Evolutionary conservation across 2,329 filamentous ascomycete species (phyloP), one percentile per base, ranked within the genome.

Genomic region (Pestalotiopsis sp.): DNA sequence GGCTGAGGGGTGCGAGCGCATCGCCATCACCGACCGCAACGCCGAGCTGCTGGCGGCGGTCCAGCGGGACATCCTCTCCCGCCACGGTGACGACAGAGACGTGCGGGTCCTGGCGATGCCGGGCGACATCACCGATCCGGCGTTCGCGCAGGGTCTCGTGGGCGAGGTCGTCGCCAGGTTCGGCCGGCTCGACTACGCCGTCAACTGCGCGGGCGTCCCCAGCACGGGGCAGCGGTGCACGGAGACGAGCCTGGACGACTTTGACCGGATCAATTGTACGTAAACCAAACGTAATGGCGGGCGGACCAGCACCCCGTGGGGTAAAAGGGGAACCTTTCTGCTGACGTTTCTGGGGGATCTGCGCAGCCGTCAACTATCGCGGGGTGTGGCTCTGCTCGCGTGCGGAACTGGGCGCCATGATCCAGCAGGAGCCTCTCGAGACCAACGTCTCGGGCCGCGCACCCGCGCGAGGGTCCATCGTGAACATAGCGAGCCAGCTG

Each of bases 21-120:
- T 89, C n/a, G 85, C 84, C 59, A 85, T 90, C 65, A 88, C 86
- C 13, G 87, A 89, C 71, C 77, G 87, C 68, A 82, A 85, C 69
- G 73, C 72, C 2, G 72, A 72, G 1, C 79, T 84, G 0, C 76
- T 86, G 5, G 72, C 80, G 3, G 72, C 78, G 25, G 81, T 81
- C 2, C 73, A 76, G 27, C 72, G 78, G 20, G 74, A 78, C 4
- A 70, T 84, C 56, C 67, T 76, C 1, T 64, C 71, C 13, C 74
- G 78, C 65, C 74, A 80, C 65, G 80, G 82, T 0, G 59, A 75
- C 1, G 74, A 74, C 0, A n/a, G n/a, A n/a, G 70, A 79, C 11
- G 5, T 27, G 23, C 20, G 4, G 6, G 69, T 86, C 2, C 65
- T 81, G 2, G 71, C 73, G 1, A 70, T 70, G 9, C 73, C 80